Percentiles rank a stretch among this genome's conserved stretches.
These are phyloP conservation scores for Vigna trinervia DNA, from an alignment of 306 rosid species.

Conservation along the genomic window DNA sequence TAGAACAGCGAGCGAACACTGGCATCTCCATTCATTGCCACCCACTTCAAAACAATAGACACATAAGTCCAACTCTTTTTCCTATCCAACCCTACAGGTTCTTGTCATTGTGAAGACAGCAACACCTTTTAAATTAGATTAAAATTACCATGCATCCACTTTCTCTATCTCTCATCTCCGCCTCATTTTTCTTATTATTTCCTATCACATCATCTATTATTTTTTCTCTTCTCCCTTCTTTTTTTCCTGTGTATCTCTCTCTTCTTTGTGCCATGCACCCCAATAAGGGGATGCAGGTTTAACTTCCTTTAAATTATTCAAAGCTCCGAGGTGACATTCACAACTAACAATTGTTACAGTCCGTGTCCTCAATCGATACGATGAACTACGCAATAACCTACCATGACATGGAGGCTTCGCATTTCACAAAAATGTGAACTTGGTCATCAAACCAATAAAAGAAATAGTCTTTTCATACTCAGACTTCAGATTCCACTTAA, in stretches of 20 bases:
- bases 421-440: background rate
- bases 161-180: background rate
- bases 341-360: background rate
- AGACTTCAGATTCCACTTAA: background rate
- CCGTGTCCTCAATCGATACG: background rate
- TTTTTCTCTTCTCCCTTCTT: background rate
- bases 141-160: background rate
- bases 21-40: background rate
- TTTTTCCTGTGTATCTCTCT: background rate
- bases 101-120: slow-evolving; percentile 4
- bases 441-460: slow-evolving; percentile 12
- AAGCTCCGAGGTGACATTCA: background rate
- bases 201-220: background rate
- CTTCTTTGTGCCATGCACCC: background rate
- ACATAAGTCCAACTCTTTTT: background rate
- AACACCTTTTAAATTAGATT: slow-evolving; percentile 17
- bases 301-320: slow-evolving; percentile 17
- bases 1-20: background rate
- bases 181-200: background rate
- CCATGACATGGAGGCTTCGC: background rate
- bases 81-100: slow-evolving; percentile 21
- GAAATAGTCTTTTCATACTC: background rate
- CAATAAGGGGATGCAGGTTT: background rate
- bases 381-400: background rate
- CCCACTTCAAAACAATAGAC: slow-evolving; percentile 2